Base-by-base conservation (phyloP, 1,139 yeast species). In the Wickerhamomyces sp. region DNA sequence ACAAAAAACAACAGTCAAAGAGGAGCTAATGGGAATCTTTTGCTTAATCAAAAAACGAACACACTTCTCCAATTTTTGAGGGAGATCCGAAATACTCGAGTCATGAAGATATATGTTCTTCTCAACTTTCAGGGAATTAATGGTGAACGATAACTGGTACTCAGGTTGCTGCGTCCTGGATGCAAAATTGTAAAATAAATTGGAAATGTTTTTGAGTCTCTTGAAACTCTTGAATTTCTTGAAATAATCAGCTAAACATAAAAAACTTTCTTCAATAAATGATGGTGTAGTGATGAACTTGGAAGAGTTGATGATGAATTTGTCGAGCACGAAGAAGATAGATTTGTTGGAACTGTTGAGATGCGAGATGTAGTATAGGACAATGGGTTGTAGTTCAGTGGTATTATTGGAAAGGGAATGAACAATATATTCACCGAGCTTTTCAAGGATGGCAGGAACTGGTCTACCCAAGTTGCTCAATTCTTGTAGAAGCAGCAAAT, bases 121-220 rank as follows among this genome's bases (percentile, higher is more conserved):
- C 32, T 42, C 47, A 11, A 41, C 28, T 2, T 20, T 16, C 17
- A 45, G 30, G 6, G 47, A 44, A 6, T 30, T 19, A 11, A 16
- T 13, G 10, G 38, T 24, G 32, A 39, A 47, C 1, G 18, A 17
- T 3, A 23, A 13, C 10, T 23, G 26, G 12, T 36, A 33, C 5
- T 34, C 21, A 8, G 31, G 30, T 3, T 46, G 37, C 5, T 51
- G 39, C 3, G 40, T 16, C 11, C 35, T 36, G 7, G 51, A 25
- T 37, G 49, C 54, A 9, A 44, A 35, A 36, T 60, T 60, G 28
- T 54, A 60, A 11, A 53, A 38, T 14, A 61, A 41, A 33, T 56
- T 61, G 4, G 58, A 49, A 4, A 62, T 37, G 37, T 60, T 61
- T 11, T 44, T 42, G 17, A 59, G 23, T 33, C 63, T 48, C 35